These are phyloP conservation scores for Ogataea allantospora DNA, from an alignment of 805 yeast genomes.

Conservation along the genomic window DNA sequence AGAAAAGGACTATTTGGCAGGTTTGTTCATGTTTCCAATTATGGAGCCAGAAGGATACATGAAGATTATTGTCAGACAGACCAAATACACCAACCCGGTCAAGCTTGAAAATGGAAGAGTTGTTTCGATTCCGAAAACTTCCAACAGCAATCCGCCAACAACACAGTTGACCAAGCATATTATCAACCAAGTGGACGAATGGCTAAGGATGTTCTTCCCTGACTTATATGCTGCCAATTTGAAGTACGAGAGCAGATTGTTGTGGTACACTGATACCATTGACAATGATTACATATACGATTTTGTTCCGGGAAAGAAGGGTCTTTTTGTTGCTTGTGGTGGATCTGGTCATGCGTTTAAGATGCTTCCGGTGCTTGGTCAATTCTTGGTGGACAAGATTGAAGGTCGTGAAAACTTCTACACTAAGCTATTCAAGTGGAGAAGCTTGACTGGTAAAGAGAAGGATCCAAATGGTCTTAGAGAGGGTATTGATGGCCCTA, in stretches of 20 bases:
- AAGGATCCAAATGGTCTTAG: slow-evolving; percentile 32
- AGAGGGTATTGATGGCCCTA: slow-evolving; percentile 22
- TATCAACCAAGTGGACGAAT: slow-evolving; percentile 28
- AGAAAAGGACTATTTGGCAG: slow-evolving; percentile 32
- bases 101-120: slow-evolving; percentile 18
- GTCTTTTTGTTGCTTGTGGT: slow-evolving; percentile 34
- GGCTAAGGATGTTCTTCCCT: slow-evolving; percentile 29
- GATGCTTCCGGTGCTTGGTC: slow-evolving; percentile 35
- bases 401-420: slow-evolving; percentile 33
- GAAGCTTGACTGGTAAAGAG: slow-evolving; percentile 24
- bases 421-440: slow-evolving; percentile 35
- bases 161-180: slow-evolving; percentile 27
- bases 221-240: slow-evolving; percentile 27
- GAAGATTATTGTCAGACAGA: slow-evolving; percentile 38
- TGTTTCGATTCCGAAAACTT: slow-evolving; percentile 34
- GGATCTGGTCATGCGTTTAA: slow-evolving; percentile 39
- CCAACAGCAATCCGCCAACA: slow-evolving; percentile 17
- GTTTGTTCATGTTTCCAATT: slow-evolving; percentile 36
- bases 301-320: slow-evolving; percentile 32
- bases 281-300: slow-evolving; percentile 34
- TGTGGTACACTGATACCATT: slow-evolving; percentile 36
- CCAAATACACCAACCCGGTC: slow-evolving; percentile 35
- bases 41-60: slow-evolving; percentile 36
- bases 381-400: slow-evolving; percentile 32
- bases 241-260: slow-evolving; percentile 26